Evolutionary conservation across 371 early-diverging fungal genomes (phyloP).

Genomic region (Actinomucor elegans): DNA sequence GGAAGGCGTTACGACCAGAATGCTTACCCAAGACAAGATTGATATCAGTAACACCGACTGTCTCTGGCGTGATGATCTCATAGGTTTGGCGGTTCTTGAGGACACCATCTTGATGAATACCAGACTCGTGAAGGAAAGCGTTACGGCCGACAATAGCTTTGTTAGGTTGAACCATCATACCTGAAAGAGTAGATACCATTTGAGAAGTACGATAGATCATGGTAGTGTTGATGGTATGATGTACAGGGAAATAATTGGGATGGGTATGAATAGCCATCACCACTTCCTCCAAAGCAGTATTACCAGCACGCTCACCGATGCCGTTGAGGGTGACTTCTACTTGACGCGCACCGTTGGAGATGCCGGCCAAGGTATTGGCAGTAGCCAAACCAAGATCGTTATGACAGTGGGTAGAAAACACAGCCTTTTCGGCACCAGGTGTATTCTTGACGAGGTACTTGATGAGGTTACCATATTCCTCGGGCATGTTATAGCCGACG

Average conservation of each 20-base stretch:
- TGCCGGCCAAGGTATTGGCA: constrained; percentile 92
- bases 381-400: constrained; percentile 96
- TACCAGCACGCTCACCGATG: constrained; percentile 98
- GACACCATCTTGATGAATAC: constrained; percentile 97
- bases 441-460: constrained; percentile 78
- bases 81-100: constrained; percentile 93
- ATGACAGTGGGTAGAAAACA: constrained; percentile 96
- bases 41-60: constrained; percentile 84
- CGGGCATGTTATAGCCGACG: constrained; percentile 92
- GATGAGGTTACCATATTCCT: constrained; percentile 86
- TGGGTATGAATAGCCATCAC: constrained; percentile 94
- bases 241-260: constrained; percentile 79
- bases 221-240: constrained; percentile 86
- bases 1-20: constrained; percentile 94
- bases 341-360: constrained; percentile 90
- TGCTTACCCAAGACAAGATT: constrained; percentile 93
- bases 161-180: constrained; percentile 95
- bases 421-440: constrained; percentile 70
- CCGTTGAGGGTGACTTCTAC: constrained; percentile 97
- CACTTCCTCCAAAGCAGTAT: constrained; percentile 94
- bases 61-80: constrained; percentile 92
- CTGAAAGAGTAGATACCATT: constrained; percentile 83
- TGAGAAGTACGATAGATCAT: constrained; percentile 86
- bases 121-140: constrained; percentile 97
- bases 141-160: constrained; percentile 97